Conservation (phyloP, 23 red algal genomes). For the Chondrus crispus region DNA sequence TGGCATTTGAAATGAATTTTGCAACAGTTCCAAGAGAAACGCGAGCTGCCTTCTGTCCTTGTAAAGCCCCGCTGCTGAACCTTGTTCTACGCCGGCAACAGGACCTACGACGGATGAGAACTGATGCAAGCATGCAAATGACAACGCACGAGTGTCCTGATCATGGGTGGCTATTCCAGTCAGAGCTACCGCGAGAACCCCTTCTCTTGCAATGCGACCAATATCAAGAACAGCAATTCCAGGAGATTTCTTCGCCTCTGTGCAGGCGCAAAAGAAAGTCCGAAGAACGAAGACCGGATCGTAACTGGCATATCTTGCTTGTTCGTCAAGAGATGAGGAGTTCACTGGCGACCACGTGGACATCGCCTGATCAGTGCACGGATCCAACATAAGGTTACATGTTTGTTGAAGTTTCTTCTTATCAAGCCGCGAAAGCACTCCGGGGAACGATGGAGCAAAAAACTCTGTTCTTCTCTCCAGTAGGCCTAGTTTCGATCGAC, state of each 20-base stretch:
- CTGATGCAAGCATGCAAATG: slow-evolving; percentile 18
- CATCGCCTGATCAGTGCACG: neutral
- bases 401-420: neutral
- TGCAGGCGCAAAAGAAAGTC: slow-evolving; percentile 14
- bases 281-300: slow-evolving; percentile 17
- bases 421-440: slow-evolving; percentile 1
- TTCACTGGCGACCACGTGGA: too few relatives aligned
- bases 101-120: slow-evolving; percentile 19
- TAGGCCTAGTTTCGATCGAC: neutral
- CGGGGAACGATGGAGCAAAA: neutral
- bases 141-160: neutral
- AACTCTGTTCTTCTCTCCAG: neutral
- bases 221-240: slow-evolving; percentile 20
- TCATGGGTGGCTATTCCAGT: slow-evolving; percentile 22
- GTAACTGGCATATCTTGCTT: neutral
- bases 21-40: slow-evolving; percentile 17
- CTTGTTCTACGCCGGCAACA: neutral
- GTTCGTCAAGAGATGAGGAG: neutral
- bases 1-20: slow-evolving; percentile 20
- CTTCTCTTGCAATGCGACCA: slow-evolving; percentile 1
- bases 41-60: slow-evolving; percentile 26
- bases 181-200: slow-evolving; percentile 24
- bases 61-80: slow-evolving; percentile 10
- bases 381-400: neutral
- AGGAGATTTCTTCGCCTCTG: neutral